Evolutionary conservation across 106 monocot genomes (phyloP), one percentile per base, ranked within the genome.

Genomic region (Acorus calamus): DNA sequence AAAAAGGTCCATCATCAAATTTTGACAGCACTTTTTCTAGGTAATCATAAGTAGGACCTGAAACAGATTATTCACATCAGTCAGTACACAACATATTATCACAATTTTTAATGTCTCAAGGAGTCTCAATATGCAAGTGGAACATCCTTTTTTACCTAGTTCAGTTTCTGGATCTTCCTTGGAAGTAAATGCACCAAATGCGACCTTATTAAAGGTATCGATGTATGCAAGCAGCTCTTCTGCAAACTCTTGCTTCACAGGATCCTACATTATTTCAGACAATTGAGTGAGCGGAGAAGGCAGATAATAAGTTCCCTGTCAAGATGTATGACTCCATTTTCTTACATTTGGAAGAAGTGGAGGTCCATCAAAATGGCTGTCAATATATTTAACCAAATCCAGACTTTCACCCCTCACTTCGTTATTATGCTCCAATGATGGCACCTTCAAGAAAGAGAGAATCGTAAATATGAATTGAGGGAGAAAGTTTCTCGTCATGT

Each of bases 1-100:
- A 89, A 63, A 94, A 94, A 9, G 86, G 89, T 2, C 93, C 93
- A 71, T 94, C 87, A 67, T 76, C 73, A 73, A 81, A 89, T 54
- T 86, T 86, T 6, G 73, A 70, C 48, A 94, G 77, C 10, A 71
- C 71, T 44, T 74, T 73, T 65, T 94, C 93, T 58, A 94, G 13
- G 55, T 86, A 86, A 60, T 94, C 81, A 53, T 74, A 78, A 64
- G 74, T 77, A 79, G 66, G 60, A 73, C 54, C 93, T 94, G 64
- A 44, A 50, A 45, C 47, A 74, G 56, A 61, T 44, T 52, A 8
- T 3, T 2, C 48, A 62, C 3, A 41, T 11, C 10, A 64, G 48
- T 62, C 10, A 73, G 13, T 46, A 42, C 66, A 41, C 28, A 28
- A 28, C 4, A 62, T 28, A 60, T 52, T 42, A 3, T 47, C 14